Evolutionary conservation across 257 asterid genomes (phyloP).

Genomic region (Capsicum pubescens): DNA sequence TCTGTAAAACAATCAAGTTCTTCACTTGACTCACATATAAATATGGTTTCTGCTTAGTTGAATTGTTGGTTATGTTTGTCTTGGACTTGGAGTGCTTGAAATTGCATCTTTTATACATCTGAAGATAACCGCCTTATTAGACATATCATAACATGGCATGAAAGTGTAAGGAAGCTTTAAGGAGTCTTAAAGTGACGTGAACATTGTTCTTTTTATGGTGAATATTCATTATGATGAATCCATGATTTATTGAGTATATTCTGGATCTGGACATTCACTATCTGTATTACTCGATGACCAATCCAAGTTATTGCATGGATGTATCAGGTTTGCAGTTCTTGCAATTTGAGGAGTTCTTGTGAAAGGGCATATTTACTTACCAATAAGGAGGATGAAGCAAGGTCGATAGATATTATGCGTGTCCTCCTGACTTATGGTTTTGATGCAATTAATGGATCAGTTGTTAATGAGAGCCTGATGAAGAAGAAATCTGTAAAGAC

Average conservation of each 20-base stretch:
- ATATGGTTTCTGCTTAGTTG: slow-evolving; percentile 21
- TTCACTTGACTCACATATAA: slow-evolving; percentile 20
- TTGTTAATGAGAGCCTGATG: slow-evolving; percentile 62
- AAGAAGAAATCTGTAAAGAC: slow-evolving; percentile 79
- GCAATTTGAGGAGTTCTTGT: slow-evolving; percentile 89
- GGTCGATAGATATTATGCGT: slow-evolving; percentile 91
- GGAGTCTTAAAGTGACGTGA: slow-evolving; percentile 11
- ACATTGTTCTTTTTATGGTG: not conserved
- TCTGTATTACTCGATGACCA: not conserved
- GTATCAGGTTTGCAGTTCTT: slow-evolving; percentile 92
- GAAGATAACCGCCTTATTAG: not conserved
- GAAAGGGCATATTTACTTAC: slow-evolving; percentile 88
- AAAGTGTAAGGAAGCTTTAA: not conserved
- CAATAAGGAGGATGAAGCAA: slow-evolving; percentile 93
- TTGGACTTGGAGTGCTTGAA: slow-evolving; percentile 14
- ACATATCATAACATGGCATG: slow-evolving; percentile 26
- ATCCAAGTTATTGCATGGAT: slow-evolving; percentile 1
- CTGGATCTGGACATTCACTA: not conserved
- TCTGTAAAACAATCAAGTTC: not conserved
- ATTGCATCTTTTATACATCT: slow-evolving; percentile 16
- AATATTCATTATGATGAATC: not conserved
- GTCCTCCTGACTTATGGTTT: slow-evolving; percentile 82
- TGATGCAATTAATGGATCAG: slow-evolving; percentile 71
- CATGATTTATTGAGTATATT: not conserved
- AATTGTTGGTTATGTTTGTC: not conserved